Evolutionary conservation across 805 yeast species (phyloP).

Genomic region (Kluyveromyces aestuarii): DNA sequence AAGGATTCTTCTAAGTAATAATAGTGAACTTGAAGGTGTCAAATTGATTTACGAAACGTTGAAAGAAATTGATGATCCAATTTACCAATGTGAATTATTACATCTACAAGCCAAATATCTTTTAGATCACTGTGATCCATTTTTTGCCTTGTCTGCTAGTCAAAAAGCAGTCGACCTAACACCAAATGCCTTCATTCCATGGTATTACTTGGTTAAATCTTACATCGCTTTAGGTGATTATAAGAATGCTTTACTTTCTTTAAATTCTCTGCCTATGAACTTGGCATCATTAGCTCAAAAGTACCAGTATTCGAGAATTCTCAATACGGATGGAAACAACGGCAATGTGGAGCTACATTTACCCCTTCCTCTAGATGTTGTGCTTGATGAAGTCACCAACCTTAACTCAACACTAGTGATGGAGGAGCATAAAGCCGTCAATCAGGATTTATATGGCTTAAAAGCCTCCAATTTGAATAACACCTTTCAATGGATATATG

Average conservation of each 20-base stretch:
- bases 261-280: constrained; percentile 78
- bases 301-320: constrained; percentile 50
- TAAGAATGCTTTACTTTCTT: constrained; percentile 61
- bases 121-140: constrained; percentile 20
- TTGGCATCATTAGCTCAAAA: constrained; percentile 51
- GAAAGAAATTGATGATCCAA: constrained; percentile 7
- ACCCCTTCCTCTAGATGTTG: constrained; percentile 70
- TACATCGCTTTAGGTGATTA: constrained; percentile 56
- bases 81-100: constrained; percentile 23
- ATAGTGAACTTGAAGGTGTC: constrained; percentile 31
- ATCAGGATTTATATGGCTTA: constrained; percentile 48
- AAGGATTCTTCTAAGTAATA: constrained; percentile 26
- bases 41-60: constrained; percentile 22
- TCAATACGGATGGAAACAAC: constrained; percentile 31
- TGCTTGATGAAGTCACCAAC: constrained; percentile 57
- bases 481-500: constrained; percentile 49
- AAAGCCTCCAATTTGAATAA: constrained; percentile 64
- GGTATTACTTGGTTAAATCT: constrained; percentile 58
- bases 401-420: constrained; percentile 58
- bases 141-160: constrained; percentile 19
- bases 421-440: constrained; percentile 55
- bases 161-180: constrained; percentile 45
- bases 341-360: constrained; percentile 42
- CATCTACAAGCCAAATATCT: constrained; percentile 24
- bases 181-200: constrained; percentile 68